Percentiles rank a stretch among this genome's conserved stretches.
These are phyloP conservation scores for Trichophyton simii DNA, from an alignment of 2,329 filamentous ascomycete genomes.

Conservation along the genomic window DNA sequence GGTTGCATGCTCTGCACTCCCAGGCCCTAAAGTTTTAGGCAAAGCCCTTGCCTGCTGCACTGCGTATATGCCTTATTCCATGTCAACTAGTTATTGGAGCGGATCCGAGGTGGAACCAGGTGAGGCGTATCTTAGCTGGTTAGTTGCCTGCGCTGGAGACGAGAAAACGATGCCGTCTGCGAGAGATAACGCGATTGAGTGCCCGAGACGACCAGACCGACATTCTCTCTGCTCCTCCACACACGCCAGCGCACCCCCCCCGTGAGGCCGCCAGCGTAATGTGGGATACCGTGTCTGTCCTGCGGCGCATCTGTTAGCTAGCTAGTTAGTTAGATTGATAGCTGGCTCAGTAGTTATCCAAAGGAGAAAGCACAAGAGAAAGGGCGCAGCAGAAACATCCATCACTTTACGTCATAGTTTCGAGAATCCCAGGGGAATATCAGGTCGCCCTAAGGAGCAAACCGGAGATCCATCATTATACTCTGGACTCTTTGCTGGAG, in stretches of 20 bases:
- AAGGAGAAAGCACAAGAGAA: neutral
- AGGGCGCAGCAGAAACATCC: neutral
- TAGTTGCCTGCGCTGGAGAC: neutral
- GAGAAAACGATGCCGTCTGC: neutral
- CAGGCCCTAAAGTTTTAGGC: neutral
- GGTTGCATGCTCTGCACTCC: neutral
- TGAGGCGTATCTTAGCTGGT: neutral
- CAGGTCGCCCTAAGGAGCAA: neutral
- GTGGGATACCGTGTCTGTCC: neutral
- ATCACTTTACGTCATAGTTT: neutral
- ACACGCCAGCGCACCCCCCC: neutral
- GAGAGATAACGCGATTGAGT: neutral
- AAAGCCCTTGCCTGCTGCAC: neutral
- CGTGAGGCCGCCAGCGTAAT: neutral
- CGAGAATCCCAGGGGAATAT: neutral
- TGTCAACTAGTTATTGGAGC: neutral
- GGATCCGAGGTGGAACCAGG: neutral
- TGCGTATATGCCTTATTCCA: conserved; percentile 3
- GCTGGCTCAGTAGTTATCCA: neutral
- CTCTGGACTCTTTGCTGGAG: neutral
- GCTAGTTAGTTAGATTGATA: neutral
- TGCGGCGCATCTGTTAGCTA: neutral
- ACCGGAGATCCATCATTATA: neutral
- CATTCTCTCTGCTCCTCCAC: neutral
- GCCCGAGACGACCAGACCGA: neutral